phyloP scores from a whole-genome alignment of 805 yeast species.

The Nakazawaea ernobii region DNA sequence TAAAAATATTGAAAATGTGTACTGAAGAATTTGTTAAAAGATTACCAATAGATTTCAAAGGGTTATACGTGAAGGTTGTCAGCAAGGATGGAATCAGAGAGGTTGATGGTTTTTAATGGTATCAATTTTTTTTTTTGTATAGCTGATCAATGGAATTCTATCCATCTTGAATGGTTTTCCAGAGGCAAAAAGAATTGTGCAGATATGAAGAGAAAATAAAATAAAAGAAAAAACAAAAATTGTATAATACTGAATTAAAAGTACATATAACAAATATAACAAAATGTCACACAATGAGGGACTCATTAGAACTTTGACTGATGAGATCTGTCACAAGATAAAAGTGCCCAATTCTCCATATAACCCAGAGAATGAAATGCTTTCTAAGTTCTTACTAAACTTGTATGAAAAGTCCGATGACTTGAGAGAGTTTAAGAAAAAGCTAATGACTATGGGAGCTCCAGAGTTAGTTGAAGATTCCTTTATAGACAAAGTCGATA shows the following conservation, averaged over 20 bases:
- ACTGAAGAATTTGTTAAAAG: conserved; percentile 73
- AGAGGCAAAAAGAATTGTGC: neutral
- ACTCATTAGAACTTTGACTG: neutral
- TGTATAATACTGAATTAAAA: neutral
- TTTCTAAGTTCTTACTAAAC: conserved; percentile 11
- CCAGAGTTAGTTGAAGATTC: conserved; percentile 9
- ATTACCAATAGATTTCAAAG: conserved; percentile 94
- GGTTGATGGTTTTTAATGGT: conserved; percentile 15
- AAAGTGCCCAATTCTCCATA: conserved; percentile 4
- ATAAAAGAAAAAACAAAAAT: neutral
- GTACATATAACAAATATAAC: too few relatives aligned
- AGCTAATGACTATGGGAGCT: conserved; percentile 11
- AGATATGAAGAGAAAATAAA: neutral
- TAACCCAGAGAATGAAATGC: conserved; percentile 8
- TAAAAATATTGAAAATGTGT: conserved; percentile 67
- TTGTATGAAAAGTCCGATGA: conserved; percentile 9
- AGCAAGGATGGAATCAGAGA: conserved; percentile 28
- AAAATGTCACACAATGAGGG: neutral
- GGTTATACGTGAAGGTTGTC: conserved; percentile 35
- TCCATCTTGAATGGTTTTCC: neutral
- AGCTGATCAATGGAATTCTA: too few relatives aligned
- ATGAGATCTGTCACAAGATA: conserved; percentile 2
- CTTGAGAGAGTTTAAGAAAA: conserved; percentile 9
- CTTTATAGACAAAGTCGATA: conserved; percentile 1
- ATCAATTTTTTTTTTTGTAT: neutral